These are phyloP conservation scores for Penicillium olsonii DNA, from an alignment of 2,329 filamentous ascomycete genomes.

Conservation along the genomic window DNA sequence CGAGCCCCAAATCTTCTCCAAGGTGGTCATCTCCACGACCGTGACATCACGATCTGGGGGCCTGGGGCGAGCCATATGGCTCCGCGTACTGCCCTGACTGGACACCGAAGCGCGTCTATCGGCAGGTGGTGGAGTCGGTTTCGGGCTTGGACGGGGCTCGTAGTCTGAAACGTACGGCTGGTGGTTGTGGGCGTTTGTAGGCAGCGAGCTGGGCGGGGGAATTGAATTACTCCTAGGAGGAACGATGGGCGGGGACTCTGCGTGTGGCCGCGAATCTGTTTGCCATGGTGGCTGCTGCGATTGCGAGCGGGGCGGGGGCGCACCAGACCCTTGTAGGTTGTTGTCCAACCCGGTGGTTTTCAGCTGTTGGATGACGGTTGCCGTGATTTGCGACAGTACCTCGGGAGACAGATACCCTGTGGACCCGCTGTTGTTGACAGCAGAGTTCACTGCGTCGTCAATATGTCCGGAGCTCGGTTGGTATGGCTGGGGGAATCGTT, in stretches of 20 bases:
- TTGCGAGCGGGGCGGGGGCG: conserved; percentile 20
- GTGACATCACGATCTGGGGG: conserved; percentile 42
- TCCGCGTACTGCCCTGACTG: conserved; percentile 37
- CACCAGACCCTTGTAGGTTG: conserved; percentile 31
- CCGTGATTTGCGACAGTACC: conserved; percentile 62
- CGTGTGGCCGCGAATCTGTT: conserved; percentile 18
- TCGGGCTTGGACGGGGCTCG: conserved; percentile 23
- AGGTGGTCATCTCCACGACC: conserved; percentile 54
- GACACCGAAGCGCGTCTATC: conserved; percentile 38
- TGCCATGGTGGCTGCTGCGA: conserved; percentile 28
- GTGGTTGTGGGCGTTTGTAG: conserved; percentile 14
- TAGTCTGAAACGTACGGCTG: conserved; percentile 24
- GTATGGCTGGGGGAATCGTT: conserved; percentile 14
- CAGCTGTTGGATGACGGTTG: conserved; percentile 60
- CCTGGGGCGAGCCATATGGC: conserved; percentile 37
- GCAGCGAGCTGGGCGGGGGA: conserved; percentile 15
- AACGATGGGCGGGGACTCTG: conserved; percentile 19
- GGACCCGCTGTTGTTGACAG: conserved; percentile 54
- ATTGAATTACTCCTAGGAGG: conserved; percentile 23
- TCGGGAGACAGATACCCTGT: conserved; percentile 59
- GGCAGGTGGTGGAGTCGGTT: conserved; percentile 23
- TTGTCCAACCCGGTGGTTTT: conserved; percentile 48
- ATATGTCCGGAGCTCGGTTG: conserved; percentile 43
- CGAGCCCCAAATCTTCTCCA: conserved; percentile 75
- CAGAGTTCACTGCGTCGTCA: conserved; percentile 59